A percentile compares a stretch with the other conserved stretches of the same genome.
These are phyloP conservation scores for Mycosphaerella sp. DNA, from an alignment of 2,329 filamentous ascomycete genomes.

Conservation along the genomic window DNA sequence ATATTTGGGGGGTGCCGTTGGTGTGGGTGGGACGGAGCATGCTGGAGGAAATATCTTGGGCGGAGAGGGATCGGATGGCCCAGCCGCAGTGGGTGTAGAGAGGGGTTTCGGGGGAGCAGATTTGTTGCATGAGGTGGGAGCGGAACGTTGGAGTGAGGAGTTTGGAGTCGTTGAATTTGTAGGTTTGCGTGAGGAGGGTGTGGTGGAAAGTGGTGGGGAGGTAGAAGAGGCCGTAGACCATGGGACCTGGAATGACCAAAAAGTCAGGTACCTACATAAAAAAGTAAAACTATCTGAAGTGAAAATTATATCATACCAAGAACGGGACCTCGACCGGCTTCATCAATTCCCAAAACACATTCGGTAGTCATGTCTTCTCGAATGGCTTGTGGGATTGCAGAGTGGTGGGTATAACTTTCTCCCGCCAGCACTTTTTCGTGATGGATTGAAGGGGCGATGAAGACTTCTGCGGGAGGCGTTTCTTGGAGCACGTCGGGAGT, in stretches of 20 bases:
- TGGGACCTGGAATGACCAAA: conserved; percentile 55
- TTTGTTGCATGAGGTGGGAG: conserved; percentile 60
- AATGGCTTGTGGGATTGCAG: conserved; percentile 38
- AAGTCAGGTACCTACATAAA: too few relatives aligned
- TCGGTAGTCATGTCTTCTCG: conserved; percentile 44
- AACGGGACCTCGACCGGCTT: conserved; percentile 91
- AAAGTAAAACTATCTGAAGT: too few relatives aligned
- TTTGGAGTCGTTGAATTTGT: conserved; percentile 95
- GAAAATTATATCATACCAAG: conserved; percentile 58
- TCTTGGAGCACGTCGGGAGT: conserved; percentile 31
- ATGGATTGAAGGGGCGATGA: conserved; percentile 45
- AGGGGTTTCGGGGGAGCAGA: conserved; percentile 60
- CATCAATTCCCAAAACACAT: conserved; percentile 83
- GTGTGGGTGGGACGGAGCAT: conserved; percentile 58
- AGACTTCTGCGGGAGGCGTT: conserved; percentile 35
- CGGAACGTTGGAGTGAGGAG: conserved; percentile 76
- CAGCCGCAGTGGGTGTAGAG: conserved; percentile 66
- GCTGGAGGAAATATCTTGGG: conserved; percentile 70
- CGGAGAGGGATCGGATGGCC: conserved; percentile 74
- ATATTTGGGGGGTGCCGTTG: conserved; percentile 36
- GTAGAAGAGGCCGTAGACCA: conserved; percentile 67
- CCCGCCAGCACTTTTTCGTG: conserved; percentile 37
- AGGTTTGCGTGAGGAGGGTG: conserved; percentile 66
- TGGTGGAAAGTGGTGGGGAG: conserved; percentile 58
- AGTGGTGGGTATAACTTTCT: conserved; percentile 45